A percentile compares a stretch with the other conserved stretches of the same genome.
phyloP scores from a whole-genome alignment of 305 asterid genomes.

The Fraxinus nigra region DNA sequence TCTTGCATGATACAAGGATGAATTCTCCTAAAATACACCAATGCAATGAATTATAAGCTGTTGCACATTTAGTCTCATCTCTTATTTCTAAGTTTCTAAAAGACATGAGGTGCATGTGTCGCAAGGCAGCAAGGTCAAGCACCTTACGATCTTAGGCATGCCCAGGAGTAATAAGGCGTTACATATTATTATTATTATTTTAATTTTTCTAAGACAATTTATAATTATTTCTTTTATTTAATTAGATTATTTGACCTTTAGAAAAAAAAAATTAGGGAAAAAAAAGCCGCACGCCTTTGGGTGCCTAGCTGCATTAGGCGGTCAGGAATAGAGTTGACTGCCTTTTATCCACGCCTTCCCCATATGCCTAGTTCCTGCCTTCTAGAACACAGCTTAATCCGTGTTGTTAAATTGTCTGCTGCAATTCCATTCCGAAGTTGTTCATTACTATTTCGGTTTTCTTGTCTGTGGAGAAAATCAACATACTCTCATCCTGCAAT shows the following conservation, averaged over 20 bases:
- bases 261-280: not conserved
- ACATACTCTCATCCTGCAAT: not conserved
- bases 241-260: not conserved
- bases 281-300: not conserved
- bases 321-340: not conserved
- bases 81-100: not conserved
- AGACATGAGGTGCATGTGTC: not conserved
- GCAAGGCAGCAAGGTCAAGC: not conserved
- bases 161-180: not conserved
- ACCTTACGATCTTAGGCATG: not conserved
- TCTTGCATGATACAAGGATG: not conserved
- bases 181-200: not conserved
- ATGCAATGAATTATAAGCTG: constrained; percentile 11
- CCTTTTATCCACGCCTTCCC: not conserved
- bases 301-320: not conserved
- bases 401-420: not conserved
- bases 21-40: not conserved
- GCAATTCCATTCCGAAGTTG: not conserved
- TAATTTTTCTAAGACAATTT: not conserved
- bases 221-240: not conserved
- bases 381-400: not conserved
- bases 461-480: not conserved
- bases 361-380: not conserved
- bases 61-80: not conserved
- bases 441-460: not conserved